Evolutionary conservation across 208 protist genomes (phyloP).

Genomic region (Kentomonas sorsogonicus): DNA sequence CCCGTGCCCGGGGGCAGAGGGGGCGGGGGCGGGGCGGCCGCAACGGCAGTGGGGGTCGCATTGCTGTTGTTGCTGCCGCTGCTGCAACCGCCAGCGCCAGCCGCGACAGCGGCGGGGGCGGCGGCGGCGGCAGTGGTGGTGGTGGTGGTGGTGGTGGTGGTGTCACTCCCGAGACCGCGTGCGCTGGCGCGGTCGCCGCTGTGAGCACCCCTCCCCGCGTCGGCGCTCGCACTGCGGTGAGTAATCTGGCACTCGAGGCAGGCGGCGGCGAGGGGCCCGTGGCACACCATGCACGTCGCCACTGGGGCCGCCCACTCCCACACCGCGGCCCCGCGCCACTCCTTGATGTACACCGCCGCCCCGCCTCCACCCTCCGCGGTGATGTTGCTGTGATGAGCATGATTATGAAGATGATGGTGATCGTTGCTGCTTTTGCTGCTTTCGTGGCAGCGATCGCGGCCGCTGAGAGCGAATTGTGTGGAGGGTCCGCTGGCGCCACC

Average conservation of each 20-base stretch:
- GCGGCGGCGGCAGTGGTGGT: background rate
- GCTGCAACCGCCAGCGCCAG: background rate
- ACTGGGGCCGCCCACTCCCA: conserved; percentile 95
- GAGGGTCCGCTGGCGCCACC: no score
- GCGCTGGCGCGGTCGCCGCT: conserved; percentile 15
- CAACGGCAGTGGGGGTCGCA: no score
- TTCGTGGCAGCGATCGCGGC: no score
- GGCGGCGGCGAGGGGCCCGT: conserved; percentile 94
- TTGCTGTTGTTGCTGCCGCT: background rate
- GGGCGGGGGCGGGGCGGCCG: background rate
- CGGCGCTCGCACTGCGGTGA: background rate
- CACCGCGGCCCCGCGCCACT: conserved; percentile 95
- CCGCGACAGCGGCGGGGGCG: background rate
- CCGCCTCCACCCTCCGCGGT: background rate
- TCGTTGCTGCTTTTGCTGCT: no score
- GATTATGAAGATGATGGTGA: no score
- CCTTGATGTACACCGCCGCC: conserved; percentile 27
- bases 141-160: background rate
- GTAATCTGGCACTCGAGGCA: conserved; percentile 92
- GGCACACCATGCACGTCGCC: conserved; percentile 97
- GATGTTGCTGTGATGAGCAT: background rate
- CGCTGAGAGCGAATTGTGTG: no score
- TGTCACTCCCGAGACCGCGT: background rate
- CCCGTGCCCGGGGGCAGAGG: background rate
- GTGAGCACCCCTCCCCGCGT: background rate